Evolutionary conservation across 495 filamentous ascomycete species (phyloP), one percentile per base, ranked within the genome.

Genomic region (Thozetella sp.): DNA sequence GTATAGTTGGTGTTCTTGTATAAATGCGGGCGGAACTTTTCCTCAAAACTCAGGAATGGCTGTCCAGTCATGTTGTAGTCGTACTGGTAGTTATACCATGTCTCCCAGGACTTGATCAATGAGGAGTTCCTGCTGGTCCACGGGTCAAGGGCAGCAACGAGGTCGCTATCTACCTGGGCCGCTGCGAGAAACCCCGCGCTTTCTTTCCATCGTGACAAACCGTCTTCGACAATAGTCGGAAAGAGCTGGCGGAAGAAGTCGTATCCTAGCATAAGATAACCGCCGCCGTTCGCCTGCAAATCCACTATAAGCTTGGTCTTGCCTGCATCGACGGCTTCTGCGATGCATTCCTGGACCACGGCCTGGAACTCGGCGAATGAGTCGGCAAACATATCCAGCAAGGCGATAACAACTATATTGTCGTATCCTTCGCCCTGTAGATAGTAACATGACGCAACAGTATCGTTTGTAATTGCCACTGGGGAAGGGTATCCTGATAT

Each of bases 261-360:
- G 34, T 76, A 73, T 11, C 72, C 72, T 12, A 69, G 66, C 37
- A 76, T 46, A 37, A 80, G 70, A 19, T 64, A 66, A 19, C 84
- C 84, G 13, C 83, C 83, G 0, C 63, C 65, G 62, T 87, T 87
- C 9, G 68, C 62, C 9, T 77, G 71, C 1, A 87, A 59, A 58
- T 87, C 83, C 52, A 86, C 79, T 24, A 86, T 63, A 2, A 86
- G 63, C 43, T 77, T 78, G 52, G 67, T 73, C 58, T 78, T 81
- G 2, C 70, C 72, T 12, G 72, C 65, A 4, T 56, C 63, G 54
- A 63, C 56, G 25, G 73, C 67, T 27, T 63, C 55, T 17, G 60
- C 51, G 45, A 83, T 57, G 62, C 80, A 79, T 0, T 66, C 51
- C 40, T 66, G 53, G 15, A 67, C 69, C 0, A 71, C 63, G 3